phyloP scores from a whole-genome alignment of 1,139 yeast genomes.

The Pichia sp. region DNA sequence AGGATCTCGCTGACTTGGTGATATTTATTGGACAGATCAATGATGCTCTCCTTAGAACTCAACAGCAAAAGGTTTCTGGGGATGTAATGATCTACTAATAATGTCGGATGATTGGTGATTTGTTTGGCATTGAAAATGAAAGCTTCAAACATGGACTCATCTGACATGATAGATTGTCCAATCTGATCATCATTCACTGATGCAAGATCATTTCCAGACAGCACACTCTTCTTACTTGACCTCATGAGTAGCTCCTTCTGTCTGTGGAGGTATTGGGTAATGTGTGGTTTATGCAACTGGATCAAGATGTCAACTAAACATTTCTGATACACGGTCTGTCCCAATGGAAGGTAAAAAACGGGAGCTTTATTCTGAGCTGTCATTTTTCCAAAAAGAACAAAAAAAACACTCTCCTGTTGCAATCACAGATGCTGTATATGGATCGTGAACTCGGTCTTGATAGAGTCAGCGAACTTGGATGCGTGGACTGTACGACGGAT shows the following conservation, averaged over 20 bases:
- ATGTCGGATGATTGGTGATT: slow-evolving; percentile 56
- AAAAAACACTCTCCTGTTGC: too few relatives aligned
- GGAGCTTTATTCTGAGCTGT: slow-evolving; percentile 14
- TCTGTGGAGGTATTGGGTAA: slow-evolving; percentile 22
- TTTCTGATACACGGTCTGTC: slow-evolving; percentile 46
- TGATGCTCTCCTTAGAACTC: slow-evolving; percentile 53
- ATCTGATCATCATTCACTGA: not conserved
- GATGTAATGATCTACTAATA: slow-evolving; percentile 67
- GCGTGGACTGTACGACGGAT: too few relatives aligned
- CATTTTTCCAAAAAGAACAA: not conserved
- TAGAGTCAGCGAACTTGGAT: too few relatives aligned
- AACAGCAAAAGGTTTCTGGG: slow-evolving; percentile 58
- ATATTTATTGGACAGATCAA: slow-evolving; percentile 53
- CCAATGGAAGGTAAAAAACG: slow-evolving; percentile 48
- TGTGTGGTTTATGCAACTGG: slow-evolving; percentile 38
- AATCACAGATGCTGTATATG: too few relatives aligned
- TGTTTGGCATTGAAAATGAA: slow-evolving; percentile 45
- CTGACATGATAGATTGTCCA: slow-evolving; percentile 15
- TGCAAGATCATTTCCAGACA: not conserved
- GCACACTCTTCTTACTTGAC: slow-evolving; percentile 8
- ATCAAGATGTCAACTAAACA: slow-evolving; percentile 49
- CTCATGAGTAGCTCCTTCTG: not conserved
- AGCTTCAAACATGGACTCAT: slow-evolving; percentile 31
- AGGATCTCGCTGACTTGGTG: slow-evolving; percentile 46
- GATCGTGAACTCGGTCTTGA: too few relatives aligned